A percentile compares a stretch with the other conserved stretches of the same genome.
These are phyloP conservation scores for Zymoseptoria pseudotritici DNA, from an alignment of 2,329 filamentous ascomycete species.

Conservation along the genomic window DNA sequence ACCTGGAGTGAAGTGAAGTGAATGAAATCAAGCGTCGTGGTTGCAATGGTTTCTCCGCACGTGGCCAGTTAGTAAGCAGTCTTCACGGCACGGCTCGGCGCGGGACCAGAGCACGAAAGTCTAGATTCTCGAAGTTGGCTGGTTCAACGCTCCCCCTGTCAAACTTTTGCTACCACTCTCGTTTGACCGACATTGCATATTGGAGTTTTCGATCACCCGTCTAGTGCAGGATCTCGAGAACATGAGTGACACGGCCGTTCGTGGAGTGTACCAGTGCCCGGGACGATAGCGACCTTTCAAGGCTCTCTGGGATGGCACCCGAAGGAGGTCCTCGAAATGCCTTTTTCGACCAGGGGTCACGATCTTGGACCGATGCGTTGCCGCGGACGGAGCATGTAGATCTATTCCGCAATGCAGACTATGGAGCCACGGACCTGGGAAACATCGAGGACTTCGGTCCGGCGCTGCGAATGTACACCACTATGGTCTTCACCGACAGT, in stretches of 20 bases:
- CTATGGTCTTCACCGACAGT: slow-evolving; percentile 18
- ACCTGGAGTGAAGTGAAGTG: too few relatives aligned
- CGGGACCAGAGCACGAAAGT: too few relatives aligned
- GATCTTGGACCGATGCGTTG: not conserved
- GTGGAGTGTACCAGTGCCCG: not conserved
- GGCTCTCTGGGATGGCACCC: not conserved
- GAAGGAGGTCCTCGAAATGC: not conserved
- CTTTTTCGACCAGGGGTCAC: not conserved
- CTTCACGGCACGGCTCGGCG: too few relatives aligned
- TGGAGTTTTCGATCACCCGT: not conserved
- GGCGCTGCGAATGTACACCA: slow-evolving; percentile 14
- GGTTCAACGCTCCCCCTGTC: not conserved
- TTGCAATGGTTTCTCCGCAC: too few relatives aligned
- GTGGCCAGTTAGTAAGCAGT: too few relatives aligned
- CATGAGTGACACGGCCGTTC: not conserved
- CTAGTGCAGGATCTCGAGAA: not conserved
- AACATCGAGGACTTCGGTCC: slow-evolving; percentile 9
- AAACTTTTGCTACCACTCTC: not conserved
- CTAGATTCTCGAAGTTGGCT: too few relatives aligned
- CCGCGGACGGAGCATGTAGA: not conserved
- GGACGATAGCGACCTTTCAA: not conserved
- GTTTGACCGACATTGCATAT: not conserved
- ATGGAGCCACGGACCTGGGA: slow-evolving; percentile 6
- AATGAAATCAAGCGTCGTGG: too few relatives aligned
- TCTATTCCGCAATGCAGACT: not conserved